Evolutionary conservation across 2,329 filamentous ascomycete genomes (phyloP).

Genomic region (Colletotrichum sp.): DNA sequence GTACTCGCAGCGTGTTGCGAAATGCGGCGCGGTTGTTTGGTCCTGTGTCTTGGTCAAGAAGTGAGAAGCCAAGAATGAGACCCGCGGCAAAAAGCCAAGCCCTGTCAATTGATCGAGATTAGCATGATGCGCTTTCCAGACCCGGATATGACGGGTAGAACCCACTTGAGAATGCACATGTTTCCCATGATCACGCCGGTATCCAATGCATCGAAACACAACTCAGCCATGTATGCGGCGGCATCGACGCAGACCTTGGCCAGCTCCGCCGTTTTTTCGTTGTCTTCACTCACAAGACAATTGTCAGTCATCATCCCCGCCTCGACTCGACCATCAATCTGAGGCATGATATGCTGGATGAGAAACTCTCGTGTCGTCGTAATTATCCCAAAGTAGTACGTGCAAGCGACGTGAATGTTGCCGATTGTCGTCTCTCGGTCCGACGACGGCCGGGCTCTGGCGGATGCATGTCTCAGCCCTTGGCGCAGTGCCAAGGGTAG

Average conservation of each 20-base stretch:
- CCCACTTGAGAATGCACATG: conserved; percentile 65
- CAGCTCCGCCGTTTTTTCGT: conserved; percentile 30
- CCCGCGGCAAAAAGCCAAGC: conserved; percentile 56
- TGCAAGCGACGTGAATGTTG: conserved; percentile 59
- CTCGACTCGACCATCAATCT: conserved; percentile 3
- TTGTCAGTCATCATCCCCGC: conserved; percentile 26
- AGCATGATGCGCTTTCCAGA: no score
- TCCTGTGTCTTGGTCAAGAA: not conserved
- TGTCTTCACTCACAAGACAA: conserved; percentile 19
- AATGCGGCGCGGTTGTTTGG: not conserved
- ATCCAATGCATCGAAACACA: conserved; percentile 52
- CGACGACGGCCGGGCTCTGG: not conserved
- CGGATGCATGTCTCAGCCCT: conserved; percentile 22
- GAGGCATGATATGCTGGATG: conserved; percentile 51
- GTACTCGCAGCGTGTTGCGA: not conserved
- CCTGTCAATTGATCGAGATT: not conserved
- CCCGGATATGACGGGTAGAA: not conserved
- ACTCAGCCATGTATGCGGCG: conserved; percentile 59
- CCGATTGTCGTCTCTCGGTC: conserved; percentile 43
- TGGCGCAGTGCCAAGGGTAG: conserved; percentile 40
- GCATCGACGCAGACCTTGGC: conserved; percentile 61
- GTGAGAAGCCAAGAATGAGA: conserved; percentile 55
- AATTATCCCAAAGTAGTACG: conserved; percentile 65
- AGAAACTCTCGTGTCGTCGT: conserved; percentile 61
- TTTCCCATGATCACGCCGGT: conserved; percentile 52